Base-by-base conservation (phyloP, 129 eudicot genomes). In the Tagetes patula region DNA sequence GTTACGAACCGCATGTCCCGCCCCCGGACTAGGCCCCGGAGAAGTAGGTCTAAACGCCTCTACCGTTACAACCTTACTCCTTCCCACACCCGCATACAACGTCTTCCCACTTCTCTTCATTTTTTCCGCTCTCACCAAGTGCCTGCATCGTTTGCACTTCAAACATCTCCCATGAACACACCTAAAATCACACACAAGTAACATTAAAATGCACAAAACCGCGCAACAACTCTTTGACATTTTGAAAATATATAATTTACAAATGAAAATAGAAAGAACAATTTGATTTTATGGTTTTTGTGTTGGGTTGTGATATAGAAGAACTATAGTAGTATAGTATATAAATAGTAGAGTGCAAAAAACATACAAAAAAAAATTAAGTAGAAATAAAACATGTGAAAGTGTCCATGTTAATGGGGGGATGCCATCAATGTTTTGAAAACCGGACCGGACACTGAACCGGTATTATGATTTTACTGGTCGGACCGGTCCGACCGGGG, bases 381-480 rank as follows among this genome's bases (percentile, higher is more conserved):
- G 46, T 48, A 46, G 77, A 46, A 49, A 60, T 37, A 60, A 45
- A 73, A 73, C 70, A 73, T 73, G 69, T 60, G 42, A 73, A 61
- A 38, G 0, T 60, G 61, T 47, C 61, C 70, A 73, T 60, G 27
- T 20, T 20, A 71, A 62, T 54, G 75, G 65, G 65, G 27, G 75
- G 75, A 70, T 61, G 61, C 77, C 48, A 27, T 55, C n/a, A n/a
- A n/a, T n/a, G n/a, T n/a, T n/a, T n/a, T n/a, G n/a, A n/a, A n/a
- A n/a, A n/a, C n/a, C n/a, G n/a, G n/a, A n/a, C n/a, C n/a, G n/a
- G n/a, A n/a, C n/a, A n/a, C n/a, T n/a, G n/a, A n/a, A n/a, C n/a
- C n/a, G n/a, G n/a, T n/a, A n/a, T n/a, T n/a, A n/a, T n/a, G n/a
- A n/a, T n/a, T n/a, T n/a, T n/a, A n/a, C n/a, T n/a, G n/a, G n/a